These are phyloP conservation scores for Neopestalotiopsis clavispora DNA, from an alignment of 2,329 filamentous ascomycete genomes.

Conservation along the genomic window DNA sequence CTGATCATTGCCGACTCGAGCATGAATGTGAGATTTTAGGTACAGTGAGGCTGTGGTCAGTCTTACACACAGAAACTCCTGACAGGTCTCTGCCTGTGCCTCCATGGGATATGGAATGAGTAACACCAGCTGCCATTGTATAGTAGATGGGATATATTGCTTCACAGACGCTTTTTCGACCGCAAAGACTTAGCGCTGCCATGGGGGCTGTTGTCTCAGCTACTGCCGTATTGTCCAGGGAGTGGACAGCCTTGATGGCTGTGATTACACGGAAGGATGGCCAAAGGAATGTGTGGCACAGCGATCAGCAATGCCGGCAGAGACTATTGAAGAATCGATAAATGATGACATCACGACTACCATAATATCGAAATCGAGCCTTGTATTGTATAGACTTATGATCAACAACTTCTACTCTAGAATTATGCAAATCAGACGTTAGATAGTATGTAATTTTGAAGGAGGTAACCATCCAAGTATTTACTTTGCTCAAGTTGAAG, in stretches of 20 bases:
- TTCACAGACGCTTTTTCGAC: neutral
- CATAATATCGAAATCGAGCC: neutral
- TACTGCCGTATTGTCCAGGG: neutral
- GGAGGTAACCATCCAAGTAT: no score
- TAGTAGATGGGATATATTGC: neutral
- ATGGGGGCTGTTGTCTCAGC: neutral
- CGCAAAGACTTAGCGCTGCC: neutral
- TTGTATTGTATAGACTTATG: no score
- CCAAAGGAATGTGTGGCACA: neutral
- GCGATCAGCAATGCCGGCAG: neutral
- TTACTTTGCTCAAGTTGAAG: no score
- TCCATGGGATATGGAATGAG: neutral
- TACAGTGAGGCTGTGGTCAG: neutral
- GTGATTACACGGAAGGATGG: neutral
- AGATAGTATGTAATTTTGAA: no score
- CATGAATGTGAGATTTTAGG: neutral
- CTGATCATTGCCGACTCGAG: neutral
- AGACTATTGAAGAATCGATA: neutral
- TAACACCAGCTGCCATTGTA: neutral
- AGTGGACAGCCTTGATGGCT: neutral
- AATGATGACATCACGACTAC: neutral
- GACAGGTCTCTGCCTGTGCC: neutral
- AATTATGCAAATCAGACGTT: no score
- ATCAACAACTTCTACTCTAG: no score
- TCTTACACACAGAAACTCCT: neutral